Conservation (phyloP, 306 rosid genomes). For the Elaeagnus macrophylla region DNA sequence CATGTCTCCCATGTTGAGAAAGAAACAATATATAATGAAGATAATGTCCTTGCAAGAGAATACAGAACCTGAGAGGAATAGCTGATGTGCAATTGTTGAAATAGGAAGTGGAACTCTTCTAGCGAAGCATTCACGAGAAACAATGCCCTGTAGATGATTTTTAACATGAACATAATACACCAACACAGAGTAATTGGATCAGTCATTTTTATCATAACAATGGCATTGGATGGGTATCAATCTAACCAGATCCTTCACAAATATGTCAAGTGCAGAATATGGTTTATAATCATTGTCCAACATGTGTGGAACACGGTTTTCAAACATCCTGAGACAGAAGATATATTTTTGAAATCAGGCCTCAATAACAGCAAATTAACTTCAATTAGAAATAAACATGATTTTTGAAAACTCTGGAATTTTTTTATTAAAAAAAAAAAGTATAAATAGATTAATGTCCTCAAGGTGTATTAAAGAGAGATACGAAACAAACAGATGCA, state of each 20-base stretch:
- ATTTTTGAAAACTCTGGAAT: too few relatives aligned
- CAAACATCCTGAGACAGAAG: conserved; percentile 69
- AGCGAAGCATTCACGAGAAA: conserved; percentile 66
- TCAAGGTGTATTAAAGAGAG: too few relatives aligned
- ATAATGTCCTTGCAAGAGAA: conserved; percentile 15
- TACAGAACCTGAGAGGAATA: conserved; percentile 65
- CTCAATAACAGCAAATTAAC: neutral
- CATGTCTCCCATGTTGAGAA: conserved; percentile 10
- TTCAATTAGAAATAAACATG: neutral
- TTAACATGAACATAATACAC: conserved; percentile 14
- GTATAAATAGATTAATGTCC: too few relatives aligned
- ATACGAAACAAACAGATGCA: too few relatives aligned
- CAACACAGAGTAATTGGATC: conserved; percentile 10
- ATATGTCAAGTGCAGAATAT: conserved; percentile 86
- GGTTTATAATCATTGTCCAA: conserved; percentile 86
- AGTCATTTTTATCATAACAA: conserved; percentile 12
- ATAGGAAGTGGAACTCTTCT: conserved; percentile 72
- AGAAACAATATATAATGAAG: conserved; percentile 5
- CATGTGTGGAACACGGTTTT: conserved; percentile 96
- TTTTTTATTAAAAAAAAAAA: too few relatives aligned
- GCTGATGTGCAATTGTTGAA: conserved; percentile 70
- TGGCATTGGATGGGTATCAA: conserved; percentile 9
- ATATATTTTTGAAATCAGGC: conserved; percentile 9
- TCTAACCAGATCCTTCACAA: conserved; percentile 92
- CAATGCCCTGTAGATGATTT: conserved; percentile 62